phyloP scores from a whole-genome alignment of 2,329 filamentous ascomycete genomes.

The Diplodia mutila region DNA sequence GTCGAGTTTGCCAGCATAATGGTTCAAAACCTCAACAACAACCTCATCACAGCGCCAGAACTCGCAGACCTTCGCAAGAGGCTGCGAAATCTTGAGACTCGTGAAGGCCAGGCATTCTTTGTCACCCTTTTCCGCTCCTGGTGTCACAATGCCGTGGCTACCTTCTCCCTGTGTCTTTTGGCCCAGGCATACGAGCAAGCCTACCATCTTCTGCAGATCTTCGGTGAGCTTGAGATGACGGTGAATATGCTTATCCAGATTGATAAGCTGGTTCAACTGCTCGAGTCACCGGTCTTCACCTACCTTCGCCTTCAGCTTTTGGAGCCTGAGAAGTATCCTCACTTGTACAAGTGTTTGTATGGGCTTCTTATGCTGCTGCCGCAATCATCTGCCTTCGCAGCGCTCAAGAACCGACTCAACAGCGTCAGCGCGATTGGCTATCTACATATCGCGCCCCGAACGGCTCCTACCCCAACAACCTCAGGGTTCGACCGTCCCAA shows the following conservation, averaged over 20 bases:
- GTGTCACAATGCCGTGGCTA: slow-evolving; percentile 98
- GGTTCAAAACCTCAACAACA: slow-evolving; percentile 99
- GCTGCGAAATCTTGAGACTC: slow-evolving; percentile 82
- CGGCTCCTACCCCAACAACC: slow-evolving; percentile 45
- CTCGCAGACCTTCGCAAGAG: slow-evolving; percentile 87
- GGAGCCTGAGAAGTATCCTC: slow-evolving; percentile 92
- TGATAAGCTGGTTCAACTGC: slow-evolving; percentile 93
- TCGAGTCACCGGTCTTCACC: slow-evolving; percentile 97
- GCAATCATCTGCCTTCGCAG: slow-evolving; percentile 95
- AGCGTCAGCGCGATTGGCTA: slow-evolving; percentile 97
- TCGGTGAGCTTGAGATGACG: slow-evolving; percentile 97
- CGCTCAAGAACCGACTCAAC: slow-evolving; percentile 93
- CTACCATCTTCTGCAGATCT: slow-evolving; percentile 93
- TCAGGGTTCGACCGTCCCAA: slow-evolving; percentile 61
- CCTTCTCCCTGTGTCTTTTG: slow-evolving; percentile 91
- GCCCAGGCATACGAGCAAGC: slow-evolving; percentile 98
- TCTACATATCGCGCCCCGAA: slow-evolving; percentile 78
- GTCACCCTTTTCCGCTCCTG: slow-evolving; percentile 92
- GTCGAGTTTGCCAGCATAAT: slow-evolving; percentile 99
- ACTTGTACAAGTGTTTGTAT: slow-evolving; percentile 97
- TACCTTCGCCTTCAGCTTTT: slow-evolving; percentile 94
- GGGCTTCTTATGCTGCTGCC: slow-evolving; percentile 97
- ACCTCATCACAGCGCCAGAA: slow-evolving; percentile 95
- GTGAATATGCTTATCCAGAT: slow-evolving; percentile 99
- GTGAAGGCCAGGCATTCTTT: slow-evolving; percentile 95